Evolutionary conservation across 176 grass and related monocot species (phyloP).

Genomic region (Guadua angustifolia): DNA sequence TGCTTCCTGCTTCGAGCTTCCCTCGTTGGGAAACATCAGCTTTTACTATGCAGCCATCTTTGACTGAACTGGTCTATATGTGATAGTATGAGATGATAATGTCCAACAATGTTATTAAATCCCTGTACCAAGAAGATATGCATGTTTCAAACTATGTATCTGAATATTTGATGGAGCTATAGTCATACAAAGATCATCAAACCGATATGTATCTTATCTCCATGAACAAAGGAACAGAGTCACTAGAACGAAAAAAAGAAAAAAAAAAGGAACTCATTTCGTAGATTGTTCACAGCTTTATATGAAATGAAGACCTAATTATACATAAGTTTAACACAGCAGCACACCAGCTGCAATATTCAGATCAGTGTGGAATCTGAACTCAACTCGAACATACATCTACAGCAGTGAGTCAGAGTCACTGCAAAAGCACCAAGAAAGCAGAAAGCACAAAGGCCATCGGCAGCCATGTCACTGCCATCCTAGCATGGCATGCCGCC

Average conservation of each 20-base stretch:
- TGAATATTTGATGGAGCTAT: neutral
- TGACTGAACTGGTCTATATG: neutral
- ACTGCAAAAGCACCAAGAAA: conserved; percentile 42
- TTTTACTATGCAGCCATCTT: neutral
- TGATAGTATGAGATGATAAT: neutral
- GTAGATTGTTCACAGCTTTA: neutral
- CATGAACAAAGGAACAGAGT: neutral
- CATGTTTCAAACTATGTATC: neutral
- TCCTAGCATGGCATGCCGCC: neutral
- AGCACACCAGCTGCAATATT: neutral
- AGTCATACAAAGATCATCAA: neutral
- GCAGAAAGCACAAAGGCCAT: conserved; percentile 23
- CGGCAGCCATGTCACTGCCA: conserved; percentile 7
- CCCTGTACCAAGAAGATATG: neutral
- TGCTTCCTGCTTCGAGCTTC: neutral
- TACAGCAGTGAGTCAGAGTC: neutral
- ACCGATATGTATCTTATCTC: neutral
- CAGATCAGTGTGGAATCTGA: neutral
- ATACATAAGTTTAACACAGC: neutral
- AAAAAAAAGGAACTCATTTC: neutral
- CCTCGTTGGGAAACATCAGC: neutral
- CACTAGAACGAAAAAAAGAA: neutral
- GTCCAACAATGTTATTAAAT: neutral
- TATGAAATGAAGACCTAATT: neutral
- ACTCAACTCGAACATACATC: neutral